Conservation (phyloP, 805 yeast genomes). For the Zygosaccharomyces gambellarensis region DNA sequence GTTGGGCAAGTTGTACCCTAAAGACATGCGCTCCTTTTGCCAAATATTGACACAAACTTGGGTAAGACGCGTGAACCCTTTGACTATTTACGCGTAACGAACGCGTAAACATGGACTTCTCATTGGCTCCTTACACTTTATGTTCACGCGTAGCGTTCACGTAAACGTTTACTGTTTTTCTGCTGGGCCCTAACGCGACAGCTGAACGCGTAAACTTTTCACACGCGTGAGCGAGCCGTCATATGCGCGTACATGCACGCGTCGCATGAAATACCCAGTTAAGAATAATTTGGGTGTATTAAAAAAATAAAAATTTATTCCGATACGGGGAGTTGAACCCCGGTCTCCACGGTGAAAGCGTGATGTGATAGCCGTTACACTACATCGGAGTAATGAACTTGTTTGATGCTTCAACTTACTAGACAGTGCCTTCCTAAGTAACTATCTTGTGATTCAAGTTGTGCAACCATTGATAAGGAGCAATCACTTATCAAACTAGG, state of each 20-base stretch:
- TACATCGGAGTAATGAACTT: conserved; percentile 15
- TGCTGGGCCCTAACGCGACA: too few species aligned
- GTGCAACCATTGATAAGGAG: too few species aligned
- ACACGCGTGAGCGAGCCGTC: too few species aligned
- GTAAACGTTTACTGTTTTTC: not conserved
- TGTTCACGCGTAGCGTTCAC: conserved; percentile 1
- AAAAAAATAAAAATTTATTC: conserved; percentile 9
- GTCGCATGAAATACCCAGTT: too few species aligned
- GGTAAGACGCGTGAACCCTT: not conserved
- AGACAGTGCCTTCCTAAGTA: too few species aligned
- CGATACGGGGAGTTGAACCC: conserved; percentile 28
- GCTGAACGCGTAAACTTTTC: too few species aligned
- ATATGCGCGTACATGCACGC: too few species aligned
- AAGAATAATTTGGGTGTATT: too few species aligned
- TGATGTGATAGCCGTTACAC: conserved; percentile 27
- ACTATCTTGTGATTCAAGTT: too few species aligned
- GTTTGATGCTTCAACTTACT: not conserved
- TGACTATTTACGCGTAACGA: not conserved
- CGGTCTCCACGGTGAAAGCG: conserved; percentile 27
- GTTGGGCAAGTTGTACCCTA: not conserved
- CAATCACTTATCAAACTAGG: too few species aligned
- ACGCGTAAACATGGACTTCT: conserved; percentile 2
- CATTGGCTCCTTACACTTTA: too few species aligned
- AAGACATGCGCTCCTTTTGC: conserved; percentile 2
- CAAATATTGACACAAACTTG: conserved; percentile 10